Percentiles rank a stretch among this genome's conserved stretches.
Conservation (phyloP, 805 yeast species). For the Zygoascus ofunaensis region DNA sequence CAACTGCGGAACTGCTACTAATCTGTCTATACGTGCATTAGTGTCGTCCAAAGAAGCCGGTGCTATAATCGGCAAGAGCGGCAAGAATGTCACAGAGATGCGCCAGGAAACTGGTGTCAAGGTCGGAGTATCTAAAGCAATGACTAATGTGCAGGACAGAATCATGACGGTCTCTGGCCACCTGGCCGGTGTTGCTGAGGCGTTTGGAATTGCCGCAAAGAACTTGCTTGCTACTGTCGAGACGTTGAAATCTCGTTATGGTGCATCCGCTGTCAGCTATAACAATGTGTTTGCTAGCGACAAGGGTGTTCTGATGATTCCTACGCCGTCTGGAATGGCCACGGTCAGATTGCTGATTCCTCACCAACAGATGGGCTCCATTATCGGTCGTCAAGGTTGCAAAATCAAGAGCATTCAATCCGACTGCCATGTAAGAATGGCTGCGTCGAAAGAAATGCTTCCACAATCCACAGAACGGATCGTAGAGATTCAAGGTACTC, state of each 20-base stretch:
- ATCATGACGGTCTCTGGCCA: slow-evolving; percentile 72
- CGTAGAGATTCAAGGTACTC: slow-evolving; percentile 78
- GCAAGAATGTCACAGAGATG: slow-evolving; percentile 64
- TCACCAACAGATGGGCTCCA: slow-evolving; percentile 78
- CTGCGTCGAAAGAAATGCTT: slow-evolving; percentile 76
- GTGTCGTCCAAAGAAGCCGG: slow-evolving; percentile 85
- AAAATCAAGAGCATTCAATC: slow-evolving; percentile 75
- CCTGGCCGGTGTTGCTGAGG: slow-evolving; percentile 57
- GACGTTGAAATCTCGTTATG: slow-evolving; percentile 36
- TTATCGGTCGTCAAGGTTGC: slow-evolving; percentile 76
- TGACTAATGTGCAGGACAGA: slow-evolving; percentile 74
- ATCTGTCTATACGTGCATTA: slow-evolving; percentile 39
- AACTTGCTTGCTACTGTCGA: slow-evolving; percentile 44
- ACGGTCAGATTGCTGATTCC: slow-evolving; percentile 66
- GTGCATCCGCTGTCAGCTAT: not conserved
- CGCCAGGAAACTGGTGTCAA: slow-evolving; percentile 69
- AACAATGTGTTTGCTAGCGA: slow-evolving; percentile 1
- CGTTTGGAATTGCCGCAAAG: slow-evolving; percentile 60
- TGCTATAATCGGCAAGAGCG: slow-evolving; percentile 79
- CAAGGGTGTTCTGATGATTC: slow-evolving; percentile 13
- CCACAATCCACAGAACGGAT: slow-evolving; percentile 77
- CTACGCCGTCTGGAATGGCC: slow-evolving; percentile 43
- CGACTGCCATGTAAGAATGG: slow-evolving; percentile 61
- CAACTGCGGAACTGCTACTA: no score
- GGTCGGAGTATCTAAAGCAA: slow-evolving; percentile 78